phyloP scores from a whole-genome alignment of 2,329 filamentous ascomycete genomes.

The Periconia sp. region DNA sequence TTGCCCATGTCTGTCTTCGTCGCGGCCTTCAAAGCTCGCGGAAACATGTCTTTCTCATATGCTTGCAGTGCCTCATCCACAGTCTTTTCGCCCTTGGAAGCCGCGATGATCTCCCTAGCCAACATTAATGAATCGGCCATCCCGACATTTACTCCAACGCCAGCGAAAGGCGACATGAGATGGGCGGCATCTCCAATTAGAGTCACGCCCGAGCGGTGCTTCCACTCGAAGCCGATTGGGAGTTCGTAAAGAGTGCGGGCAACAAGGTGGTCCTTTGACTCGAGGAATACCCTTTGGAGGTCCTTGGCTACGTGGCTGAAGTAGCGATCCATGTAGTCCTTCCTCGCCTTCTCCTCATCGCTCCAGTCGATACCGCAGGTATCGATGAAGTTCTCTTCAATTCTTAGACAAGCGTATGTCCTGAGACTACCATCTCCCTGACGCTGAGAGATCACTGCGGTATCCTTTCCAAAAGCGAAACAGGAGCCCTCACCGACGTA shows the following conservation, averaged over 20 bases:
- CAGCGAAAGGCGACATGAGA: constrained; percentile 64
- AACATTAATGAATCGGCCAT: constrained; percentile 62
- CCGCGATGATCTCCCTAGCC: constrained; percentile 35
- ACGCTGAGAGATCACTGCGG: constrained; percentile 50
- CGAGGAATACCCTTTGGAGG: constrained; percentile 26
- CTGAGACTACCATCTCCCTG: constrained; percentile 58
- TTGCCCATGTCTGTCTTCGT: constrained; percentile 25
- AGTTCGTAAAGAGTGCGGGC: constrained; percentile 57
- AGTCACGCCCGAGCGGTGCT: constrained; percentile 56
- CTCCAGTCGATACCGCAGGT: constrained; percentile 54
- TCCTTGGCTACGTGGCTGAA: constrained; percentile 43
- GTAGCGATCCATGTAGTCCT: constrained; percentile 27
- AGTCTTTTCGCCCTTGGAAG: constrained; percentile 23
- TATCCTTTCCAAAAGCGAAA: constrained; percentile 47
- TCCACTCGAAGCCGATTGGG: constrained; percentile 59
- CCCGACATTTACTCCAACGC: constrained; percentile 65
- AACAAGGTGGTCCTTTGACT: constrained; percentile 19
- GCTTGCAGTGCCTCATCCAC: constrained; percentile 22
- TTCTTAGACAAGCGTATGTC: constrained; percentile 46
- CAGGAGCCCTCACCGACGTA: constrained; percentile 52
- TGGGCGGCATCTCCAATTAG: constrained; percentile 67
- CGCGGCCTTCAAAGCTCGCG: constrained; percentile 2
- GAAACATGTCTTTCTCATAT: constrained; percentile 26
- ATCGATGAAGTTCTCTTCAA: constrained; percentile 47
- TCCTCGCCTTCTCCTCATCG: constrained; percentile 44